A percentile compares a stretch with the other conserved stretches of the same genome.
phyloP scores from a whole-genome alignment of 2,329 filamentous ascomycete genomes.

The Penicillium olsonii region DNA sequence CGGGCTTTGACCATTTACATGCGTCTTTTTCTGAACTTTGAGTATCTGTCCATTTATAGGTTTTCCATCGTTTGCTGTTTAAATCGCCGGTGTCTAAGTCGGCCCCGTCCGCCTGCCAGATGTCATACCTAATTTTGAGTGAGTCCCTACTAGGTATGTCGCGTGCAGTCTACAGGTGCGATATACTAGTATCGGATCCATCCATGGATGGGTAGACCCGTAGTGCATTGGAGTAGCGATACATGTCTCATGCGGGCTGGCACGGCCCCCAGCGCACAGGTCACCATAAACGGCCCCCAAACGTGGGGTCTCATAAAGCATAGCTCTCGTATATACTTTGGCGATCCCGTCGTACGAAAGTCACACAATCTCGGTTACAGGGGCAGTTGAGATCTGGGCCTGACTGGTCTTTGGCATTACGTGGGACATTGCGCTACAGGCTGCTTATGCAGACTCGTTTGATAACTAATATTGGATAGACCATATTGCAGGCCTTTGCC shows the following conservation, averaged over 20 bases:
- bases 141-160: no score
- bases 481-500: no score
- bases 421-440: slow-evolving; percentile 1
- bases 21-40: not conserved
- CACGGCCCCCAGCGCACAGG: slow-evolving; percentile 7
- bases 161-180: no score
- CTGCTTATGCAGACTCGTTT: slow-evolving; percentile 3
- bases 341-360: slow-evolving; percentile 18
- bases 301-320: not conserved
- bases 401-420: slow-evolving; percentile 5
- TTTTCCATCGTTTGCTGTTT: no score
- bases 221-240: no score
- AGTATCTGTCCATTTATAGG: no score
- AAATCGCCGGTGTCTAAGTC: no score
- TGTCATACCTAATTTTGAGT: not conserved
- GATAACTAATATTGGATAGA: no score
- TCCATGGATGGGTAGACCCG: no score
- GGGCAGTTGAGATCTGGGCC: slow-evolving; percentile 1
- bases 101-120: no score
- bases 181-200: no score
- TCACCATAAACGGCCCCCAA: slow-evolving; percentile 18
- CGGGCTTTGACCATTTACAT: not conserved
- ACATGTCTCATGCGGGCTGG: slow-evolving; percentile 4
- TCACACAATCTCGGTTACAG: slow-evolving; percentile 17
- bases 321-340: not conserved